phyloP scores from a whole-genome alignment of 192 early-diverging fungal species.

The Coemansia furcata region DNA sequence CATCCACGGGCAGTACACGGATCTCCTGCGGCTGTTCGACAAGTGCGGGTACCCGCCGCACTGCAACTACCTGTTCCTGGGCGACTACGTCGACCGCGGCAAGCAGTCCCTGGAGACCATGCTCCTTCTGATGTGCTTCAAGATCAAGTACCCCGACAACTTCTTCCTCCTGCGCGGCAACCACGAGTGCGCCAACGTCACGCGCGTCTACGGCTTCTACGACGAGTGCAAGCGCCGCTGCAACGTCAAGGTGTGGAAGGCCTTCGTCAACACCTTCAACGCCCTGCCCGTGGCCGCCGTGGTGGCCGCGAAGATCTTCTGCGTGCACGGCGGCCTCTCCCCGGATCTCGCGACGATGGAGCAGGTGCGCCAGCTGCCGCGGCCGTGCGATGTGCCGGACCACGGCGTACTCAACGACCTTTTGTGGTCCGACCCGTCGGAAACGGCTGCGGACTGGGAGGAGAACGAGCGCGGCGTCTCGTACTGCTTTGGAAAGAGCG shows the following conservation, averaged over 20 bases:
- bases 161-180: constrained; percentile 94
- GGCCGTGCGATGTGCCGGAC: constrained; percentile 90
- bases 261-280: constrained; percentile 94
- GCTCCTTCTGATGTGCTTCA: constrained; percentile 88
- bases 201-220: constrained; percentile 97
- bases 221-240: constrained; percentile 92
- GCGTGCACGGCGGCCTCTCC: constrained; percentile 93
- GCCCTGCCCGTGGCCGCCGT: constrained; percentile 87
- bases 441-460: constrained; percentile 75
- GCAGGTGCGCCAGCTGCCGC: constrained; percentile 80
- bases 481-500: constrained; percentile 86
- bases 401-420: constrained; percentile 96
- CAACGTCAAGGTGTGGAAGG: constrained; percentile 80
- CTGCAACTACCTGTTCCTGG: constrained; percentile 90
- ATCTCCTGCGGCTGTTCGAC: constrained; percentile 90
- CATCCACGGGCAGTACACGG: constrained; percentile 94
- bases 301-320: constrained; percentile 89
- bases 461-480: constrained; percentile 95
- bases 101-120: constrained; percentile 95
- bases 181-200: constrained; percentile 96
- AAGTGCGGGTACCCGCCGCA: constrained; percentile 89
- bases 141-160: constrained; percentile 95
- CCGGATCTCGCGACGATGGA: constrained; percentile 92
- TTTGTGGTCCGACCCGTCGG: constrained; percentile 84
- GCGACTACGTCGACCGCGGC: constrained; percentile 98